A percentile compares a stretch with the other conserved stretches of the same genome.
phyloP scores from a whole-genome alignment of 768 basidiomycete genomes.

The Sporobolomyces roseus region DNA sequence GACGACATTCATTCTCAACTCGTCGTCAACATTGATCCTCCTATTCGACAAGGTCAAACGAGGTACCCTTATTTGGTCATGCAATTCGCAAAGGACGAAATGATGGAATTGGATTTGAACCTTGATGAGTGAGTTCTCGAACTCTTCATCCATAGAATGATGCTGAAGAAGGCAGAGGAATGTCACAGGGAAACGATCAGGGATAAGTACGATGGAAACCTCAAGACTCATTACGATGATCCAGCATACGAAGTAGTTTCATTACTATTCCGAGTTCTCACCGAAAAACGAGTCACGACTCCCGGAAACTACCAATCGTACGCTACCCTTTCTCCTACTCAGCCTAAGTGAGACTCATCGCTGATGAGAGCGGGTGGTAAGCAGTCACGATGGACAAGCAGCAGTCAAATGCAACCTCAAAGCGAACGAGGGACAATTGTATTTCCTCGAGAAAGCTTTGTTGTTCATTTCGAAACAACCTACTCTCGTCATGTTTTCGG shows the following conservation, averaged over 20 bases:
- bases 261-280: conserved; percentile 82
- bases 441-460: conserved; percentile 94
- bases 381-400: conserved; percentile 78
- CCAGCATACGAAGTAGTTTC: conserved; percentile 95
- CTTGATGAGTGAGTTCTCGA: conserved; percentile 69
- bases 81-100: conserved; percentile 96
- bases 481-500: conserved; percentile 78
- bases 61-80: conserved; percentile 96
- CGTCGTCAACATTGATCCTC: conserved; percentile 86
- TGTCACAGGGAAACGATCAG: conserved; percentile 48
- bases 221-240: conserved; percentile 90
- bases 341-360: neutral
- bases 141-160: neutral
- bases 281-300: conserved; percentile 85
- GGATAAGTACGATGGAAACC: conserved; percentile 61
- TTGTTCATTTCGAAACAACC: conserved; percentile 98
- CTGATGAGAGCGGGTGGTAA: neutral
- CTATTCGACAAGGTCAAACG: conserved; percentile 96
- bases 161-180: too few species aligned
- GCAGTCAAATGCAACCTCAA: conserved; percentile 98
- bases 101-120: conserved; percentile 91
- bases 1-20: conserved; percentile 94
- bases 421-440: conserved; percentile 92
- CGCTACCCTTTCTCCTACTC: conserved; percentile 41
- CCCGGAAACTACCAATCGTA: conserved; percentile 81